Base-by-base conservation (phyloP, 495 filamentous ascomycete genomes). In the Parachaetomium inaequale region DNA sequence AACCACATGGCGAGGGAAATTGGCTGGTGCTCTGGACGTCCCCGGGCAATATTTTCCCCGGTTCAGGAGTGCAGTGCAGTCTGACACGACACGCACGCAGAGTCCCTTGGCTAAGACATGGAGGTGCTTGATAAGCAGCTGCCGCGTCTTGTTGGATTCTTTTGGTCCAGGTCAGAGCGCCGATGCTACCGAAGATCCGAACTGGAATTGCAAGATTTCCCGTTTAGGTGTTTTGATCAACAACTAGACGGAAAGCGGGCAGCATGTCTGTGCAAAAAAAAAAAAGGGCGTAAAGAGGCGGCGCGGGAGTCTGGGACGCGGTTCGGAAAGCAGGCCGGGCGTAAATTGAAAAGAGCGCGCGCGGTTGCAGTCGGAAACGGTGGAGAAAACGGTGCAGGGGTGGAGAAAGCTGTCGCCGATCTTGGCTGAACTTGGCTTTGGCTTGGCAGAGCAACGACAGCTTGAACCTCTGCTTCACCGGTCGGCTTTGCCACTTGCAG, bases 1-100 rank as follows among this genome's bases (percentile, higher is more conserved):
- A 53, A 53, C 50, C 31, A 23, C 50, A 53, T 36, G 17, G 29
- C 31, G 36, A n/a, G 50, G 50, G 7, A 31, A 53, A 53, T 53
- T 36, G 31, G 23, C 43, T 10, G 19, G n/a, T 7, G 4, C 34
- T 36, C 3, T 40, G 14, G 36, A 15, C 12, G 36, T 40, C 6
- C 1, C 15, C n/a, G n/a, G n/a, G n/a, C n/a, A n/a, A n/a, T n/a
- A 47, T 25, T 47, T 47, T 47, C 15, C 46, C 46, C 25, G 46
- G 23, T 50, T 14, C 46, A 50, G 43, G 19, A 21, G 6, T n/a
- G n/a, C n/a, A n/a, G n/a, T n/a, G n/a, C n/a, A n/a, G n/a, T n/a
- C n/a, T n/a, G n/a, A n/a, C n/a, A n/a, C n/a, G n/a, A n/a, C n/a
- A n/a, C n/a, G n/a, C n/a, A n/a, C n/a, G n/a, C n/a, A n/a, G n/a